Evolutionary conservation across 2,329 filamentous ascomycete species (phyloP), one percentile per base, ranked within the genome.

Genomic region (Nemania diffusa): DNA sequence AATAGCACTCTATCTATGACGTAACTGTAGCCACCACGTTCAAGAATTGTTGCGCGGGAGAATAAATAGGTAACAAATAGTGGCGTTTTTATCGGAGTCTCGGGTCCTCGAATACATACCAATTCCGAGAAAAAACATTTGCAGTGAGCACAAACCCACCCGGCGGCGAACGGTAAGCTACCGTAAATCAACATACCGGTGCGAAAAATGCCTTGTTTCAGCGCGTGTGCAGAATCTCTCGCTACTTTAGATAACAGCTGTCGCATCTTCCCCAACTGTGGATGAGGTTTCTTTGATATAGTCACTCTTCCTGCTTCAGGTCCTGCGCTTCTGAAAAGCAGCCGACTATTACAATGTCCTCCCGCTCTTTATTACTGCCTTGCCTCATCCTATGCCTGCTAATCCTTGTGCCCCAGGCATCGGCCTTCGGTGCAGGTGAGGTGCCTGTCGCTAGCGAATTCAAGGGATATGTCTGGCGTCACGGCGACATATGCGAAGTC

Each of bases 381-480:
- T 69, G 66, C 57, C 75, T 56, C 73, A 74, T 64, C 75, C 77
- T 81, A 78, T 65, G 61, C 37, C 46, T 83, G 78, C 68, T 80
- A 57, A 62, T 76, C 58, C 71, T 79, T 27, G 74, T 73, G 1
- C 72, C 72, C 26, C 73, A 74, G 29, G 78, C 66, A 50, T 73
- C 78, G 1, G 79, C 79, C 5, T 81, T 81, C 64, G 79, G 79
- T 32, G 79, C 79, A 1, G 79, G 79, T 44, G 77, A 79, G 57
- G 78, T 81, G 37, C 79, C 79, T 8, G 67, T 74, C 1, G 74
- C 69, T 50, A 80, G 77, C 69, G 78, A 79, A 5, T 81, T 81
- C 73, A 80, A 80, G 44, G 79, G 79, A 62, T 80, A 78, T 42
- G 79, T 81, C 3, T 81, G 79, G 79, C 77, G 79, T 3, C 79